Evolutionary conservation across 2,329 filamentous ascomycete species (phyloP).

Genomic region (Aspergillus niger): DNA sequence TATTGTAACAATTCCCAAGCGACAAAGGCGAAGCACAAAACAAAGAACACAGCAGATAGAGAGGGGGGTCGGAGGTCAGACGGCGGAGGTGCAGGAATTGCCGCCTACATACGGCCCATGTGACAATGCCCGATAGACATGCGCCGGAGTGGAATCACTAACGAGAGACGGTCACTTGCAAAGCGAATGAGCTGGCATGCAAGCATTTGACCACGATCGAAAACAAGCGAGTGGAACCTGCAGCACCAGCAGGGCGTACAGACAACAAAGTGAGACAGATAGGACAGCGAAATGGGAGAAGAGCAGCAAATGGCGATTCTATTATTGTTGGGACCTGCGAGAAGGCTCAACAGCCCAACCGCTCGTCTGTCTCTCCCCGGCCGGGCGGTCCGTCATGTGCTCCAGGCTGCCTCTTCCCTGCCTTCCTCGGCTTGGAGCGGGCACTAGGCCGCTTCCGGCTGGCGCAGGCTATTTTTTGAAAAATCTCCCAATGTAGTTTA

Average conservation of each 20-base stretch:
- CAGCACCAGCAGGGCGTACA: background rate
- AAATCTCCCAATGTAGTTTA: background rate
- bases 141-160: conserved; percentile 14
- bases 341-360: conserved; percentile 23
- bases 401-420: conserved; percentile 5
- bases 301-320: conserved; percentile 5
- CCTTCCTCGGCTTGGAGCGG: conserved; percentile 10
- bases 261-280: conserved; percentile 1
- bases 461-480: background rate
- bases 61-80: conserved; percentile 26
- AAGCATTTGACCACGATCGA: conserved; percentile 5
- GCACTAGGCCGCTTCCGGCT: conserved; percentile 6
- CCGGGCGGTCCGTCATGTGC: conserved; percentile 3
- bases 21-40: conserved; percentile 4
- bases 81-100: conserved; percentile 28
- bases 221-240: conserved; percentile 13
- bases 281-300: background rate
- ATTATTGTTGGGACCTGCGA: conserved; percentile 17
- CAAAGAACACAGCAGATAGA: conserved; percentile 19
- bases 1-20: conserved; percentile 9
- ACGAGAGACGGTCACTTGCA: conserved; percentile 7
- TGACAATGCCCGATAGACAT: conserved; percentile 33
- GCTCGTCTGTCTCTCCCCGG: conserved; percentile 7
- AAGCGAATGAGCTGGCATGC: background rate
- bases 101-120: conserved; percentile 39